Evolutionary conservation across 2,329 filamentous ascomycete species (phyloP).

Genomic region (Botrytis cinerea): DNA sequence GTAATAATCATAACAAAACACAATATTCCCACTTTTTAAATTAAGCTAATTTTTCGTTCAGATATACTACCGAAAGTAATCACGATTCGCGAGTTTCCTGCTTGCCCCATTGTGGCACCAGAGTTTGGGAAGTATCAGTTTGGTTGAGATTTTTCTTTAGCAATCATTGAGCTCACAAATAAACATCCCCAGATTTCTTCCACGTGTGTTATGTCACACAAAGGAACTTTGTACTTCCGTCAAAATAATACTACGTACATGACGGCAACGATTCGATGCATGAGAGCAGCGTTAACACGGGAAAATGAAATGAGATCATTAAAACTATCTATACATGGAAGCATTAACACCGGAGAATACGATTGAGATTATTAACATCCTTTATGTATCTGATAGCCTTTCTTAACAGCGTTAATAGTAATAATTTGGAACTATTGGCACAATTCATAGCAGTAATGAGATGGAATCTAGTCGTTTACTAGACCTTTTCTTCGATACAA

Average conservation of each 20-base stretch:
- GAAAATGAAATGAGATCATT: conserved; percentile 14
- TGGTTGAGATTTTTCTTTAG: conserved; percentile 34
- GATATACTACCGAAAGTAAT: conserved; percentile 59
- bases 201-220: conserved; percentile 33
- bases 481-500: conserved; percentile 22
- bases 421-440: conserved; percentile 17
- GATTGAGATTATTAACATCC: conserved; percentile 9
- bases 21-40: conserved; percentile 16
- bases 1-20: conserved; percentile 31
- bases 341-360: conserved; percentile 3
- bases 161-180: conserved; percentile 32
- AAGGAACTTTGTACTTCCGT: conserved; percentile 28
- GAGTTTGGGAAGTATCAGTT: conserved; percentile 24
- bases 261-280: conserved; percentile 27
- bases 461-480: conserved; percentile 20
- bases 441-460: conserved; percentile 13
- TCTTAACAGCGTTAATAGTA: background rate
- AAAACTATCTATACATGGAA: conserved; percentile 10
- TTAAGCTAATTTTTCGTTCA: conserved; percentile 35
- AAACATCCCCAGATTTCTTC: conserved; percentile 29
- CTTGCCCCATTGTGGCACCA: conserved; percentile 11
- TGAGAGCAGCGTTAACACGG: conserved; percentile 12
- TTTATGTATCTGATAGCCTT: conserved; percentile 5
- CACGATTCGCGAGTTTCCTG: conserved; percentile 15
- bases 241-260: conserved; percentile 25